phyloP scores from a whole-genome alignment of 177 flowering plant species.

The Vitis hybrid region DNA sequence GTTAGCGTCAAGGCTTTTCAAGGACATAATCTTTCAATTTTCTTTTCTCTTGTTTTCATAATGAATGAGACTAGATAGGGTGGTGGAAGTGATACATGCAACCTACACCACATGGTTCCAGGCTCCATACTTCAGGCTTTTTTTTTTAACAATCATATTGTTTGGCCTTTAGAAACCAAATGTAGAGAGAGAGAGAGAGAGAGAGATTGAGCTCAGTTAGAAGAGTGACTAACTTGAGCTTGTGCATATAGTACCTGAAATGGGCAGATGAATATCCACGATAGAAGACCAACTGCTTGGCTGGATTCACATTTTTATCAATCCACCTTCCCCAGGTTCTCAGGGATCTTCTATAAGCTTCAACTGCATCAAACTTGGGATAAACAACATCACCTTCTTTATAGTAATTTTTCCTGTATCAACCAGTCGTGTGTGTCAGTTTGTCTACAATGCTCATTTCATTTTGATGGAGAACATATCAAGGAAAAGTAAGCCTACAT shows the following conservation, averaged over 20 bases:
- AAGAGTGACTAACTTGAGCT: not conserved
- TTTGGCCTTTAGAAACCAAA: no score
- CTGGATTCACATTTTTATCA: slow-evolving; percentile 49
- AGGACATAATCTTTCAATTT: no score
- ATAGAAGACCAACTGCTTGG: slow-evolving; percentile 67
- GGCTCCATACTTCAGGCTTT: no score
- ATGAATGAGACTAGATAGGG: no score
- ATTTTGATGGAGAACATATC: not conserved
- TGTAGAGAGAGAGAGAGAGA: no score
- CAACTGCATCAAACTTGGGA: slow-evolving; percentile 77
- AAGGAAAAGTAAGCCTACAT: not conserved
- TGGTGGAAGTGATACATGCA: no score
- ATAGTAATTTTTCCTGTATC: slow-evolving; percentile 78
- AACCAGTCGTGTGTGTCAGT: slow-evolving; percentile 5
- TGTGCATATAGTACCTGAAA: slow-evolving; percentile 52
- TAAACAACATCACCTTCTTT: slow-evolving; percentile 81
- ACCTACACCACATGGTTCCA: no score
- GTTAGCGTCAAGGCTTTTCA: no score
- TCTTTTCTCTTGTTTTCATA: no score
- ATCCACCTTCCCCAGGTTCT: slow-evolving; percentile 91
- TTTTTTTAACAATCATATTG: no score
- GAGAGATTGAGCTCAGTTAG: no score
- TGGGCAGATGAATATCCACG: slow-evolving; percentile 97
- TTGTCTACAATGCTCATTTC: not conserved
- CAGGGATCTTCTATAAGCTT: slow-evolving; percentile 77